phyloP scores from a whole-genome alignment of 225 moss, liverwort and hornwort genomes.

The Pleurozium schreberi region DNA sequence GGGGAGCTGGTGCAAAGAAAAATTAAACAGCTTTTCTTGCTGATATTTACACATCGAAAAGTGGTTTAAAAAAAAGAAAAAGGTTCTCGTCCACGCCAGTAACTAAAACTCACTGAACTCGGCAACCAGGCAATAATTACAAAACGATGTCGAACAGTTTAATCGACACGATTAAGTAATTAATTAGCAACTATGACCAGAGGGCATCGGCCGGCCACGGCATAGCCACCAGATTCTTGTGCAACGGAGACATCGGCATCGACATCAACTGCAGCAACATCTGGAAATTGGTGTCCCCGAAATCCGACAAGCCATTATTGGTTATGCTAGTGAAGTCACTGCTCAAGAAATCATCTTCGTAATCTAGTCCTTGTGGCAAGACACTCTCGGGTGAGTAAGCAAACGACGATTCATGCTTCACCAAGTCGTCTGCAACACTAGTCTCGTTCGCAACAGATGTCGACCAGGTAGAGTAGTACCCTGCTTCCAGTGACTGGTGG shows the following conservation, averaged over 20 bases:
- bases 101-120: background rate
- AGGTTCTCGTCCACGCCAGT: background rate
- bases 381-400: slow-evolving; percentile 12
- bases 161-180: too few species aligned
- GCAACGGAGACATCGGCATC: background rate
- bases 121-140: background rate
- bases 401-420: background rate
- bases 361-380: background rate
- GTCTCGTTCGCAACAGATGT: background rate
- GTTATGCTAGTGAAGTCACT: background rate
- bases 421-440: background rate
- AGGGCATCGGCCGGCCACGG: background rate
- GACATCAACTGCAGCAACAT: background rate
- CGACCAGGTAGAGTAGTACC: slow-evolving; percentile 2
- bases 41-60: background rate
- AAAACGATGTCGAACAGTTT: background rate
- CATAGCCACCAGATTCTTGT: background rate
- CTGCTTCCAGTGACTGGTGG: background rate
- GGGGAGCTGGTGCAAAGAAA: background rate
- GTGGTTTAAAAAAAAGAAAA: background rate
- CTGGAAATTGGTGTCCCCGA: background rate
- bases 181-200: background rate
- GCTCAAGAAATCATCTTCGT: background rate
- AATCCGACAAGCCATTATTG: background rate
- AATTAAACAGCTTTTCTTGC: background rate